A percentile compares a stretch with the other conserved stretches of the same genome.
These are phyloP conservation scores for Metschnikowia cubensis DNA, from an alignment of 805 yeast genomes.

Conservation along the genomic window DNA sequence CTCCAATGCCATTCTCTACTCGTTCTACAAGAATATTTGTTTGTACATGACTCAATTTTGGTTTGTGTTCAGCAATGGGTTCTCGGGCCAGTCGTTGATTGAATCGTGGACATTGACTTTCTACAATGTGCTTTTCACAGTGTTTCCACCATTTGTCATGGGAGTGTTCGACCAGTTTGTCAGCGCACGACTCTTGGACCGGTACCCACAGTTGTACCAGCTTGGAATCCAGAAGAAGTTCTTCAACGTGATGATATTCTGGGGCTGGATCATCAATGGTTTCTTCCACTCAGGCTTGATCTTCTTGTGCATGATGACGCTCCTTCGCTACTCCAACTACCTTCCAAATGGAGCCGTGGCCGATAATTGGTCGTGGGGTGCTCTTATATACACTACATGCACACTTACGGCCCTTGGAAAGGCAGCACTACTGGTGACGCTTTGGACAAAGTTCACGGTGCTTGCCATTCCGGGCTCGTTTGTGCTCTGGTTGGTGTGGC, in stretches of 20 bases:
- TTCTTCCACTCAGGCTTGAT: slow-evolving; percentile 89
- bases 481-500: slow-evolving; percentile 73
- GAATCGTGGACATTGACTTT: slow-evolving; percentile 98
- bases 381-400: slow-evolving; percentile 82
- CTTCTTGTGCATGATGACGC: slow-evolving; percentile 65
- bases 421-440: slow-evolving; percentile 85
- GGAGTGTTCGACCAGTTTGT: slow-evolving; percentile 98
- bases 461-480: slow-evolving; percentile 95
- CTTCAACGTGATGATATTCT: slow-evolving; percentile 85
- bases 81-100: slow-evolving; percentile 90
- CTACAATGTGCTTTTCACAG: slow-evolving; percentile 92
- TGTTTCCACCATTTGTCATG: slow-evolving; percentile 89
- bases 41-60: slow-evolving; percentile 97
- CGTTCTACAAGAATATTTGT: slow-evolving; percentile 93
- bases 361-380: slow-evolving; percentile 95
- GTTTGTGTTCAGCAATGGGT: slow-evolving; percentile 90
- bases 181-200: slow-evolving; percentile 79
- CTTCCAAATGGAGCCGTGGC: slow-evolving; percentile 65
- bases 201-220: slow-evolving; percentile 90
- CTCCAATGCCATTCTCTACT: slow-evolving; percentile 86
- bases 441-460: slow-evolving; percentile 93
- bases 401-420: slow-evolving; percentile 87
- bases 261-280: slow-evolving; percentile 98
- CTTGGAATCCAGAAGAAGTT: slow-evolving; percentile 86
- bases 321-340: slow-evolving; percentile 65